Evolutionary conservation across 177 flowering plant genomes (phyloP), one percentile per base, ranked within the genome.

Genomic region (Vitis hybrid): DNA sequence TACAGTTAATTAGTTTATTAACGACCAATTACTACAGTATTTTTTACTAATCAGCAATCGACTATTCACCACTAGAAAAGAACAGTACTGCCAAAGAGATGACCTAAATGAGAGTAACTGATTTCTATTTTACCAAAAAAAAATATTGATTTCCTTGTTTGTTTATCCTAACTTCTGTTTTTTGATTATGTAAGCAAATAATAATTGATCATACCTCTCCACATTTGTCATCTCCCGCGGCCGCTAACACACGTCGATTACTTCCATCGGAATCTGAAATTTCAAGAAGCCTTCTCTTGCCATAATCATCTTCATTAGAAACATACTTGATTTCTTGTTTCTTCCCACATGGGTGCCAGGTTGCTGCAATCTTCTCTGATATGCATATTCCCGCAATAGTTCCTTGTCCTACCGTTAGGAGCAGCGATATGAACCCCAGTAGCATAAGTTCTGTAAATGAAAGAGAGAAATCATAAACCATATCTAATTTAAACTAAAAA

Each of bases 231-330:
- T 74, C 11, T 1, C 71, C 56, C 1, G 48, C 85, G 5, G 74
- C 82, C 3, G 90, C 90, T 67, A 91, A 68, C 20, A 79, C 54
- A 0, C 94, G 90, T 0, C 91, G 81, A 29, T 61, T n/a, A 51
- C 77, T 62, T 7, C 22, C 72, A 14, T 57, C 69, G n/a, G 73
- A 31, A 49, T 57, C 67, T 3, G 68, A 5, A 8, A 67, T 14
- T 5, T 39, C 45, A 39, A 39, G 45, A 12, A 92, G 84, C 69
- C 90, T 90, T 79, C 68, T 86, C 75, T 91, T 78, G 71, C 78
- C 73, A 0, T 73, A 51, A 18, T 59, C 74, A 1, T 50, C 45
- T 39, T 5, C 45, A 39, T 39, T 7, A 7, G 45, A 5, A 39
- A 7, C 45, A 6, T 39, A 5, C 45, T 39, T 39, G 6, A 0